These are phyloP conservation scores for Dentipellis fragilis DNA, from an alignment of 768 basidiomycete species.

Conservation along the genomic window DNA sequence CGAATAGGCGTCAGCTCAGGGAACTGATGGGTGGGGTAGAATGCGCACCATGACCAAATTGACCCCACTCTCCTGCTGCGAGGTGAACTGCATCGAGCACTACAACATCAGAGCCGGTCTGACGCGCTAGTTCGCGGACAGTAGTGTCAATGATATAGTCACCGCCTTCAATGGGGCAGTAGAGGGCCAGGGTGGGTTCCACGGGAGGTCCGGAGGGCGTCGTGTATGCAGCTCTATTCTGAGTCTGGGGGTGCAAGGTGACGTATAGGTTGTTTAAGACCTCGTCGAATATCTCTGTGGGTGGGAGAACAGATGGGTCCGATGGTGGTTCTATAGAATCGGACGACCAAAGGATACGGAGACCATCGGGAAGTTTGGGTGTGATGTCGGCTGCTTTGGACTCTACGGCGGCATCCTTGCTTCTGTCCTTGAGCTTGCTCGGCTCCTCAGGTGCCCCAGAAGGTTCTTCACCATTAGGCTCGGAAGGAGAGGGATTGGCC, in stretches of 20 bases:
- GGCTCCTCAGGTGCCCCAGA: constrained; percentile 25
- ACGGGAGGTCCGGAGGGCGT: constrained; percentile 41
- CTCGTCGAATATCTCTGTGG: constrained; percentile 67
- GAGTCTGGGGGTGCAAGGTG: constrained; percentile 72
- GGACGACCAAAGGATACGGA: constrained; percentile 56
- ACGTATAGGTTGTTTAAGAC: constrained; percentile 68
- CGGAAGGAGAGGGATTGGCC: constrained; percentile 11
- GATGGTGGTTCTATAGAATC: constrained; percentile 25
- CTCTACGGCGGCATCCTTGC: constrained; percentile 22
- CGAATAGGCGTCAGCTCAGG: neutral
- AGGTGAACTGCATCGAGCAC: constrained; percentile 78
- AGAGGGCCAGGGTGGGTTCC: constrained; percentile 79
- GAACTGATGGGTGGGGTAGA: neutral
- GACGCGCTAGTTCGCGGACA: constrained; percentile 65
- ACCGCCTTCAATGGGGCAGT: constrained; percentile 84
- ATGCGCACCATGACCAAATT: constrained; percentile 64
- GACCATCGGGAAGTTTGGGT: constrained; percentile 41
- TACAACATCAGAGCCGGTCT: constrained; percentile 70
- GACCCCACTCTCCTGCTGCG: constrained; percentile 81
- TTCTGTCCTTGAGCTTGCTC: constrained; percentile 26
- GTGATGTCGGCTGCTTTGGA: constrained; percentile 19
- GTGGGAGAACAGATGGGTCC: constrained; percentile 39
- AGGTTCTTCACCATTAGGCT: constrained; percentile 10
- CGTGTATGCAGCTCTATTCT: constrained; percentile 58
- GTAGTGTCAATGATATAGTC: constrained; percentile 75